Evolutionary conservation across 1,139 yeast species (phyloP).

Genomic region (Diutina siamensis): DNA sequence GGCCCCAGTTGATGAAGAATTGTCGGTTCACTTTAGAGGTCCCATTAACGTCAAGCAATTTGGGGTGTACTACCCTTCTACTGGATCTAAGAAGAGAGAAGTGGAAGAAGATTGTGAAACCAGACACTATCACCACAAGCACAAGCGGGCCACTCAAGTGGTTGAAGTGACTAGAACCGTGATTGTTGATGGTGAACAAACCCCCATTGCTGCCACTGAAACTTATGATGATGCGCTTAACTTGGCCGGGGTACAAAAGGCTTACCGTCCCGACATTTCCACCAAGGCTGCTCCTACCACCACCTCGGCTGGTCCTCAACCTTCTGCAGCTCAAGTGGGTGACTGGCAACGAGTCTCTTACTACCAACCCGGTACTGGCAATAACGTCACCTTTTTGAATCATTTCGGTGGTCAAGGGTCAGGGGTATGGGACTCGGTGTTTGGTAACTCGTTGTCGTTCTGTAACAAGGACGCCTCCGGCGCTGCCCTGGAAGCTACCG

Average conservation of each 20-base stretch:
- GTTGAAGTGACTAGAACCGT: slow-evolving; percentile 51
- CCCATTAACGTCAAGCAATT: slow-evolving; percentile 72
- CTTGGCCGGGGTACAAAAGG: slow-evolving; percentile 4
- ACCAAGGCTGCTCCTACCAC: slow-evolving; percentile 6
- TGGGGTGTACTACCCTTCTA: slow-evolving; percentile 43
- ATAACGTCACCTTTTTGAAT: slow-evolving; percentile 18
- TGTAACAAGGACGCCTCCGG: slow-evolving; percentile 30
- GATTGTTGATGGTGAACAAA: slow-evolving; percentile 45
- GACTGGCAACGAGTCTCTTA: slow-evolving; percentile 18
- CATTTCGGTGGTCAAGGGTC: slow-evolving; percentile 18
- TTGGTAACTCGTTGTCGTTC: slow-evolving; percentile 19
- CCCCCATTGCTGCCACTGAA: slow-evolving; percentile 15
- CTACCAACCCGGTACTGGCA: slow-evolving; percentile 17
- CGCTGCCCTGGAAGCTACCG: slow-evolving; percentile 30
- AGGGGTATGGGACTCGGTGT: slow-evolving; percentile 17
- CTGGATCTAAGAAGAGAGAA: slow-evolving; percentile 19
- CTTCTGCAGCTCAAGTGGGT: slow-evolving; percentile 12
- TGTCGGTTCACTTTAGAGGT: slow-evolving; percentile 91
- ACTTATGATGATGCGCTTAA: neutral
- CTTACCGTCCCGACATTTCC: slow-evolving; percentile 6
- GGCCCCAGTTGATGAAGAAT: slow-evolving; percentile 80
- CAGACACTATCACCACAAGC: slow-evolving; percentile 44
- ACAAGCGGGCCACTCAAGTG: slow-evolving; percentile 13
- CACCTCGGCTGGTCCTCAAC: slow-evolving; percentile 5
- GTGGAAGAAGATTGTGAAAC: slow-evolving; percentile 27